Evolutionary conservation across 768 basidiomycete genomes (phyloP).

Genomic region (Calocybe indica): DNA sequence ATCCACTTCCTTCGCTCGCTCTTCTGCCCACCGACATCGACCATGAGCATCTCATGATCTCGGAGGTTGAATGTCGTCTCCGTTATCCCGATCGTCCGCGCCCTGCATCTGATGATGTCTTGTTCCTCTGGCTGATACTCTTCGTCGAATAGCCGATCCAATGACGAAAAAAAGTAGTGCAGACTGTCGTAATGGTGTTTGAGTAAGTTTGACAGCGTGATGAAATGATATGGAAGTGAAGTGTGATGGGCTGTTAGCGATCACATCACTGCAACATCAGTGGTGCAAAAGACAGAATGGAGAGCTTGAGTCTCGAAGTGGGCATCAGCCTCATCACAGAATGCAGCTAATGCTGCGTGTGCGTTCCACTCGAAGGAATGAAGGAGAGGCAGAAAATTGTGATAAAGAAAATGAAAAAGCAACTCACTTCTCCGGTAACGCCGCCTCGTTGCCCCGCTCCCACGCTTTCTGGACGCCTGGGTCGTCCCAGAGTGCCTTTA

Average conservation of each 20-base stretch:
- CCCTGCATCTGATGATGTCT: slow-evolving; percentile 83
- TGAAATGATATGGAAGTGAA: too few species aligned
- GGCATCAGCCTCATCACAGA: slow-evolving; percentile 1
- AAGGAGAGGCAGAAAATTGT: neutral
- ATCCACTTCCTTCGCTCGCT: slow-evolving; percentile 93
- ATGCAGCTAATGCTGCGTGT: too few species aligned
- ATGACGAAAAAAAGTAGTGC: slow-evolving; percentile 68
- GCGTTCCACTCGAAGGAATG: too few species aligned
- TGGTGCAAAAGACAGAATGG: neutral
- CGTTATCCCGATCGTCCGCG: slow-evolving; percentile 87
- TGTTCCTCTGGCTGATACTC: slow-evolving; percentile 73
- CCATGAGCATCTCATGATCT: slow-evolving; percentile 85
- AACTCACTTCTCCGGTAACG: slow-evolving; percentile 81
- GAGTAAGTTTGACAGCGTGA: too few species aligned
- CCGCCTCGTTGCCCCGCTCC: slow-evolving; percentile 82
- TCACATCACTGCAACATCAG: too few species aligned
- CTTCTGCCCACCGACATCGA: slow-evolving; percentile 93
- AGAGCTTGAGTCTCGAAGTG: neutral
- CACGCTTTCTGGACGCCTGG: slow-evolving; percentile 70
- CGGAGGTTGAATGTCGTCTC: slow-evolving; percentile 79
- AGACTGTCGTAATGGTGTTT: slow-evolving; percentile 34
- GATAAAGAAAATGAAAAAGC: slow-evolving; percentile 3
- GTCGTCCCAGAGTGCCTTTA: slow-evolving; percentile 75
- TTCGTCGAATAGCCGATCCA: slow-evolving; percentile 76
- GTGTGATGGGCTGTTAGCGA: too few species aligned